Conservation (phyloP, 805 yeast genomes). For the Yarrowia sp. region DNA sequence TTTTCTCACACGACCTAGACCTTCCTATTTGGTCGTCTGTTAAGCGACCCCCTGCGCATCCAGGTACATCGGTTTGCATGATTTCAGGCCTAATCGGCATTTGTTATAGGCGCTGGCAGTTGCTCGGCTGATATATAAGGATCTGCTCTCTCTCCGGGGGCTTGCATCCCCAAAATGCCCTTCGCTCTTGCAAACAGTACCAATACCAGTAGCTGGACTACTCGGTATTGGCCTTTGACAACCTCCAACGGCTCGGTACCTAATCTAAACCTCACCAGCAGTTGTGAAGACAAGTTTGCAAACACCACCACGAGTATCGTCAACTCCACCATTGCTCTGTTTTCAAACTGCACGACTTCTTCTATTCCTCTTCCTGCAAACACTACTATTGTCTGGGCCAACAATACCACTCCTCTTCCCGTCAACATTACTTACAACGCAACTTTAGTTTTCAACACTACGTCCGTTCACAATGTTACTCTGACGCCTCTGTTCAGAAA, state of each 20-base stretch:
- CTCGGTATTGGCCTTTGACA: not conserved
- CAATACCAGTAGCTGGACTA: conserved; percentile 7
- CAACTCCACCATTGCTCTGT: too few species aligned
- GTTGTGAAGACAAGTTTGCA: too few species aligned
- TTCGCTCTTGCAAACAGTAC: not conserved
- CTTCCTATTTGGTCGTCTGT: not conserved
- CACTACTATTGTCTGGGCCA: not conserved
- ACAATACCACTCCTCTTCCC: not conserved
- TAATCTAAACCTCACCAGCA: not conserved
- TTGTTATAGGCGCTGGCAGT: not conserved
- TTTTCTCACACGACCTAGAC: not conserved
- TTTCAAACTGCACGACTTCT: not conserved
- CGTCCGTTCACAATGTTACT: not conserved
- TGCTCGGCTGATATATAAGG: not conserved
- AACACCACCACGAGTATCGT: too few species aligned
- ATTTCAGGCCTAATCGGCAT: not conserved
- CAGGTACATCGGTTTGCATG: conserved; percentile 1
- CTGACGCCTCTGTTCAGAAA: not conserved
- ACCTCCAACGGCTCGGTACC: not conserved
- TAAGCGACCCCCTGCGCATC: conserved; percentile 1
- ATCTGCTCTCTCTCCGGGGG: not conserved
- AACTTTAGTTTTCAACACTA: not conserved
- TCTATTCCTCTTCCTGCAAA: not conserved
- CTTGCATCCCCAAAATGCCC: not conserved
- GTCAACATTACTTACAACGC: not conserved